Evolutionary conservation across 768 basidiomycete species (phyloP), one percentile per base, ranked within the genome.

Genomic region (Suillus fuscotomentosus): DNA sequence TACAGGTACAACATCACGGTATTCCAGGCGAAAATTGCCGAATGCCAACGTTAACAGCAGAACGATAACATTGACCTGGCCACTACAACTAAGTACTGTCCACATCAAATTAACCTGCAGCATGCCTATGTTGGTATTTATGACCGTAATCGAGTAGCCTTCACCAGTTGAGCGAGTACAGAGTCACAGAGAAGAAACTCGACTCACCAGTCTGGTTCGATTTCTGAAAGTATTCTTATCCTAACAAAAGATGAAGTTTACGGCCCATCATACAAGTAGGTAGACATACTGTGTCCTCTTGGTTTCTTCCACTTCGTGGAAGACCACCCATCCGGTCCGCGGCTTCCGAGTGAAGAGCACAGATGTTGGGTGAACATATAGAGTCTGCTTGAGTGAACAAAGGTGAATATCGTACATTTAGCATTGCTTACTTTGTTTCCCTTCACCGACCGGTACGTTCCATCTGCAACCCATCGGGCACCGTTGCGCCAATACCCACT

Each of bases 241-340:
- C 97, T 94, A 65, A 42, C 11, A 14, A 15, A 31, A 61, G 34
- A 59, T 20, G 51, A 68, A 60, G 76, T 65, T 63, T 61, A 57
- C n/a, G 50, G 9, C n/a, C 7, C 27, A 27, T 13, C 8, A 10
- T 43, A n/a, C 14, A 39, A 43, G 27, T 2, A 43, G 34, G 34
- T 22, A 27, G 50, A 74, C 91, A 70, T 69, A 93, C 92, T 93
- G 96, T 48, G 88, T 89, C 73, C 95, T 97, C 68, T 94, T 96
- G 0, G 97, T 98, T 76, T 99, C 97, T 70, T 98, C 90, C 80
- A 97, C 88, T 74, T 98, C 95, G 70, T 98, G 95, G 71, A 90
- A 98, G 10, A 99, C 81, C 4, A 99, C 92, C 94, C 95, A 98
- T 8, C 93, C 92, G 1, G 91, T 90, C 27, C 88, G 84, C 10